Evolutionary conservation across 352 stramenopile genomes (phyloP), one percentile per base, ranked within the genome.

Genomic region (Globisporangium perplexum): DNA sequence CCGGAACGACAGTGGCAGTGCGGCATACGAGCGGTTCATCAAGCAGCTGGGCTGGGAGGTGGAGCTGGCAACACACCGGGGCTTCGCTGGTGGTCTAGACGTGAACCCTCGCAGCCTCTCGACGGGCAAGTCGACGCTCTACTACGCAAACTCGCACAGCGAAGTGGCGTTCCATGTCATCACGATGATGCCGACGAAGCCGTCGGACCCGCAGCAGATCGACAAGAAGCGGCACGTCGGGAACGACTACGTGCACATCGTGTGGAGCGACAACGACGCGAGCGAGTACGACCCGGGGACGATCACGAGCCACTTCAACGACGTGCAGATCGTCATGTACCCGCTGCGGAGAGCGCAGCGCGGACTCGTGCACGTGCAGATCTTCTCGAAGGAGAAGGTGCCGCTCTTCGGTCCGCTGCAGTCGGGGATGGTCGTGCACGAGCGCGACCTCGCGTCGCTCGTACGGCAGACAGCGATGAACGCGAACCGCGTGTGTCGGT

Each of bases 221-320:
- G 85, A 95, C 54, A 95, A 95, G 63, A 95, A 95, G 68, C 73
- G 85, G 15, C 85, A 95, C 48, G 85, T 95, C 18, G 85, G 85
- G 28, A 95, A 95, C 46, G 85, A 93, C 63, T 93, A 86, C 48
- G 85, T 95, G 4, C 83, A 93, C 57, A 82, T 95, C 22, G 76
- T 95, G 15, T 95, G 85, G 85, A 93, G 72, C 43, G 85, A 95
- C 46, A 93, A 95, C 48, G 74, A 73, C 36, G 62, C 67, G 6
- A 76, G 85, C 50, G 77, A 72, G 39, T 95, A 95, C 50, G 80
- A 87, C 41, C 80, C 82, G 17, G 75, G 70, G n/a, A 95, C 85
- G 15, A 95, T 95, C 61, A 93, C 81, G 22, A 93, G 83, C 28
- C 84, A 95, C 54, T 95, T 95, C 55, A 95, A 95, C 48, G 82